Base-by-base conservation (phyloP, 805 yeast species). In the Monosporozyma aerobia region DNA sequence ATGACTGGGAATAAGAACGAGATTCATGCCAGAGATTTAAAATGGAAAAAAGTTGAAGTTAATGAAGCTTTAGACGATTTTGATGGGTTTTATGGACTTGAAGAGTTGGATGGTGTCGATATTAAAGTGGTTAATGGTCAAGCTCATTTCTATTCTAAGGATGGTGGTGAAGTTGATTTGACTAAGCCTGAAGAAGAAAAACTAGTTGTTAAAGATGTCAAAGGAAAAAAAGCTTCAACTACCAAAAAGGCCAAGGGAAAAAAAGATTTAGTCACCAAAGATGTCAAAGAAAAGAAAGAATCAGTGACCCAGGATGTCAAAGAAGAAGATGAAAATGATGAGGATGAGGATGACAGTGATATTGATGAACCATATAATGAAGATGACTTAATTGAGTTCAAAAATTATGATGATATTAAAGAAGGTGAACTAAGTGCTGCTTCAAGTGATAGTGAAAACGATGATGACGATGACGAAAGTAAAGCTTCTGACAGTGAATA, bases 71-170 rank as follows among this genome's bases (percentile, higher is more conserved):
- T 87, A 49, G 96, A 83, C 55, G 96, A 89, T 67, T 87, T 85
- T 63, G 90, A 87, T 58, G 97, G 97, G 0, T 85, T 90, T 61
- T 89, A 83, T 65, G 99, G 97, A 0, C 72, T 94, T 37, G 99
- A 92, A 67, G 98, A 92, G 65, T 77, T 94, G 49, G 97, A 89
- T 53, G 97, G 97, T 45, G 97, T 92, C 35, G 90, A 78, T 61
- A 90, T 92, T 6, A 81, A 86, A 54, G 75, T 82, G 51, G 79
- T 81, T 2, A 73, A 87, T 56, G 96, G 96, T 13, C 71, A 74
- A 49, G 82, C 85, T 0, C 78, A 78, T 51, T 60, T 57, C 30
- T 85, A 84, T 61, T 63, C 75, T 48, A 56, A 58, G 49, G 54
- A 58, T 49, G 9, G 45, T 19, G 22, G 29, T 32, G 32, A 33